Evolutionary conservation across 2,329 filamentous ascomycete species (phyloP), one percentile per base, ranked within the genome.

Genomic region (Blumeria hordei): DNA sequence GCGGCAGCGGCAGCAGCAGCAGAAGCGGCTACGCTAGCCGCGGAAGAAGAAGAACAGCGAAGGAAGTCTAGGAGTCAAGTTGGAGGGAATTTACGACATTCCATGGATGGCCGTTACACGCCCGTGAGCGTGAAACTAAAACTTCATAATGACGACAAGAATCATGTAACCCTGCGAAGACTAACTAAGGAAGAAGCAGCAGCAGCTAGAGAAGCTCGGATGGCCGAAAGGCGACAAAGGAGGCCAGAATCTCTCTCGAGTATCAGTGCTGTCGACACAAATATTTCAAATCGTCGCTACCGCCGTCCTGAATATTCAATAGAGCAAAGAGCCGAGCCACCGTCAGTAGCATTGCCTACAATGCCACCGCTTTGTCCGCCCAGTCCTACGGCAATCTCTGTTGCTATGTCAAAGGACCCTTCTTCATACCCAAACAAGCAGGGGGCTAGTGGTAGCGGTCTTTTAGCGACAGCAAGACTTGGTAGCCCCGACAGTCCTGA

Each of bases 151-250:
- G 74, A 78, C 59, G 77, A 81, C 60, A 72, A 71, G 35, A 74
- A 78, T 57, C 78, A 78, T 58, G 72, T 82, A 56, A 82, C 78
- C 12, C 67, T 82, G 44, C 72, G 78, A 39, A 71, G 76, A 37
- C 67, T 81, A 28, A 80, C 78, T 0, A 77, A 80, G 32, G 74
- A 78, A 58, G 78, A 82, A 63, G 70, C 74, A 2, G 69, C 70
- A 36, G 69, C 69, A 34, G 67, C 66, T 45, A 56, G 63, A 55
- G 63, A 62, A 50, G 57, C 61, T 8, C 56, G 60, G 37, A 58
- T 55, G 51, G 55, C 65, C 3, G 64, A 68, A 11, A 69, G 69
- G 47, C 65, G 68, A 52, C 64, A 69, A 39, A 64, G 65, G 47
- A 68, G 75, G 53, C 69, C 67, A 45, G 73, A 74, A 57, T 77